Base-by-base conservation (phyloP, 306 rosid species). In the Vigna trinervia region DNA sequence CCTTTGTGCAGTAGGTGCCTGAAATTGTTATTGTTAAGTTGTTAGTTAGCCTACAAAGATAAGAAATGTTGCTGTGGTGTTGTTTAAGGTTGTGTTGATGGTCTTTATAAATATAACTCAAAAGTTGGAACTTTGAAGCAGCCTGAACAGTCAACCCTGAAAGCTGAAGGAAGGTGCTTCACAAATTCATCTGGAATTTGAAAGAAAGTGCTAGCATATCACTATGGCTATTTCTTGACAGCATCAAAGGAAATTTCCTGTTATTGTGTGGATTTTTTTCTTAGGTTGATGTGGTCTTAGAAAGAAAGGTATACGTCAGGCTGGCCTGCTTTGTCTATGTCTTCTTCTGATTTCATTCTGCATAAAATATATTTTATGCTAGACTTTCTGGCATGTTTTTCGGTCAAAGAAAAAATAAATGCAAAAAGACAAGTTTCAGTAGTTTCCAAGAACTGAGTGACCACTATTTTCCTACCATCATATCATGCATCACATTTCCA, bases 101-200 rank as follows among this genome's bases (percentile, higher is more conserved):
- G 39, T 71, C 26, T 1, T 20, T 36, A 10, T 74, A 8, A 36
- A 41, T 2, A 73, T 77, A 78, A 32, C 30, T 11, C 6, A 28
- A 32, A 50, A 60, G 28, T n/a, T 58, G 52, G 76, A 67, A 28
- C 32, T 46, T 69, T 78, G 88, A 78, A 74, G 46, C 47, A 19
- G 30, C 70, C 76, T 47, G 12, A 32, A 5, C 11, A 73, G 79
- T 62, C 68, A 59, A 48, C 26, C 45, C 30, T 65, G 84, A 66
- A 83, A 69, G 38, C 12, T 36, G 5, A 69, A 48, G 84, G 94
- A 89, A 89, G 82, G 7, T 86, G 84, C 90, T 3, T 52, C 60
- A 0, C 34, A 34, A 20, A 60, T 81, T n/a, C 78, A 28, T 22
- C n/a, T 5, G 12, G 43, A 41, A 23, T 50, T 13, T 54, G 17